Evolutionary conservation across 192 early-diverging fungal species (phyloP), one percentile per base, ranked within the genome.

Genomic region (Podila clonocystis): DNA sequence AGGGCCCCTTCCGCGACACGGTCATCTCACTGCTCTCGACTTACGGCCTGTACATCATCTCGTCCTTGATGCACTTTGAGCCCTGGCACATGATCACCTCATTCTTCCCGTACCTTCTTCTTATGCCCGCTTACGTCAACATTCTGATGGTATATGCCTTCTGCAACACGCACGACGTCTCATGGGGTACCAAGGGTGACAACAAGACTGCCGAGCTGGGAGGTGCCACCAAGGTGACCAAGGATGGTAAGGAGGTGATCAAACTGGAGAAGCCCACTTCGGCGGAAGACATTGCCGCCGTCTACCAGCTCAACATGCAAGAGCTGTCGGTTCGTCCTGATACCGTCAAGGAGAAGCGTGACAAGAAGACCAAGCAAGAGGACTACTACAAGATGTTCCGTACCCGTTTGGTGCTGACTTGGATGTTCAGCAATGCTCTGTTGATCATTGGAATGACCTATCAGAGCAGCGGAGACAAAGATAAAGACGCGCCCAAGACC

Each of bases 141-240:
- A 96, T 98, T 82, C 82, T 98, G 50, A 95, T 91, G 89, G 93
- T 97, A 22, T 97, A 96, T 58, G 94, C 96, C 9, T 97, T 96
- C 85, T 95, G 93, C 70, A 97, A 97, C 89, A 92, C 94, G 0
- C 95, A 97, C 85, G 96, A 97, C 71, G 94, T 97, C 65, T 93
- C 94, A 1, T 97, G 95, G 96, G 96, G 95, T 50, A 97, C 95
- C 22, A 97, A 97, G 85, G 94, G 95, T 72, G 94, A 94, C 86
- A 95, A 94, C 65, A 69, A 73, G 30, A 62, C 68, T n/a, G 69
- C 61, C 26, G 90, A 89, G 59, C 88, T 95, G n/a, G 93, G 91
- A 38, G 84, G 85, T 19, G 94, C 92, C 52, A 92, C 90, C 70
- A 85, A 87, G 62, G 79, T 85, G 17, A 91, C 92, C 65, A 92